Base-by-base conservation (phyloP, 768 basidiomycete species). In the Pleurotus cornucopiae region DNA sequence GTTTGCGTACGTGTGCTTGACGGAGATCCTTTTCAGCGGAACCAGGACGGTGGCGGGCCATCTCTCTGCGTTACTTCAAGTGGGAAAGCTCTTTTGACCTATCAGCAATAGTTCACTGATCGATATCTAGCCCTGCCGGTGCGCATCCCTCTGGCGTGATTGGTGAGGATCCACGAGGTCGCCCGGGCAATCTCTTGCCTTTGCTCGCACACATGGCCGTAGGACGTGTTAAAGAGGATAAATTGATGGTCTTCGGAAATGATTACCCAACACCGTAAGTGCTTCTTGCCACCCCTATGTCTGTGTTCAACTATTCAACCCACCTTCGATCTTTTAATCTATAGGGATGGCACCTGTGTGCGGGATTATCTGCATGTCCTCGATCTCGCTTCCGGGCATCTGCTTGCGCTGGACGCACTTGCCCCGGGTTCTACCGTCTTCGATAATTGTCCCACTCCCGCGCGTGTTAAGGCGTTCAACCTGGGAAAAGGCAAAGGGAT, bases 31-130 rank as follows among this genome's bases (percentile, higher is more conserved):
- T 30, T 55, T 46, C 68, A 90, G 90, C 92, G 56, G 83, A 91
- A 64, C 75, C 79, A 2, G 67, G 76, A 60, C 77, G 73, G 61
- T 96, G 91, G 91, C 77, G 84, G 38, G 91, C 85, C 0, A 83
- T 97, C 66, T 91, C 91, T 45, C 77, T 98, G 60, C 83, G 97
- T 55, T 99, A 98, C 73, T 99, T 99, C 89, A 99, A 99, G 89
- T 91, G 61, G 67, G 79, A 45, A 12, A 46, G 25, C 16, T 37
- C 30, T 30, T 18, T 43, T n/a, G 1, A 0, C 6, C 48, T 57
- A 45, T 20, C 25, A n/a, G 5, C 21, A n/a, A 38, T 11, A 49
- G 7, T 25, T 46, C 25, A 44, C 18, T 43, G 20, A 21, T 13
- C 7, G 20, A 9, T 18, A 6, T 47, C 5, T 57, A 96, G 93